Base-by-base conservation (phyloP, 176 grass and related monocot genomes). In the Puya raimondii region DNA sequence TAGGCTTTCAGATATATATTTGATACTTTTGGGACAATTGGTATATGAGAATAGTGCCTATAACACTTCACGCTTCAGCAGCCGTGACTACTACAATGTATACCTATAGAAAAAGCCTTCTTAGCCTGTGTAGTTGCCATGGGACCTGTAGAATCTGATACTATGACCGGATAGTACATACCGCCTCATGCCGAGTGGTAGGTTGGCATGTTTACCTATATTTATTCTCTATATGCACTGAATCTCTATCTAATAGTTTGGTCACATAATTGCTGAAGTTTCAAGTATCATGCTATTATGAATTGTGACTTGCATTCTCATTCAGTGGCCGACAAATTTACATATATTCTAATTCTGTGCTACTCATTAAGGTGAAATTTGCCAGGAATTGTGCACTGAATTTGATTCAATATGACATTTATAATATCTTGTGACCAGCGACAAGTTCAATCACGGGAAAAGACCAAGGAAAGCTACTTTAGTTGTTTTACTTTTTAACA, bases 1-100 rank as follows among this genome's bases (percentile, higher is more conserved):
- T 79, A 21, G 2, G 47, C 48, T 23, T 79, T 42, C 25, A 9
- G 66, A 68, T 70, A 18, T 53, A 71, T 64, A 66, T 25, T 50
- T 9, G 22, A 17, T 50, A 12, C 29, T 76, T 76, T 15, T 68
- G 54, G 42, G 12, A 70, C 50, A 42, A 42, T 7, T 42, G 33
- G 33, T 42, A 42, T 42, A 42, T 42, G 33, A 42, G 33, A 42
- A 7, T 42, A 42, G 33, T 42, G 5, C 6, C 33, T 42, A 5
- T 42, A 42, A 42, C 33, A 7, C 33, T 4, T 42, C 33, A 7
- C 7, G 33, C 5, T 42, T 42, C 33, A 42, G 33, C 5, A 1
- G 33, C 33, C 5, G 5, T 42, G 33, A 42, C 33, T 7, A 42
- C 33, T 42, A 6, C 33, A 42, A 42, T 7, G 4, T 42, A 42